These are phyloP conservation scores for Acanthamoeba royreba DNA, from an alignment of 208 protist species.

Conservation along the genomic window DNA sequence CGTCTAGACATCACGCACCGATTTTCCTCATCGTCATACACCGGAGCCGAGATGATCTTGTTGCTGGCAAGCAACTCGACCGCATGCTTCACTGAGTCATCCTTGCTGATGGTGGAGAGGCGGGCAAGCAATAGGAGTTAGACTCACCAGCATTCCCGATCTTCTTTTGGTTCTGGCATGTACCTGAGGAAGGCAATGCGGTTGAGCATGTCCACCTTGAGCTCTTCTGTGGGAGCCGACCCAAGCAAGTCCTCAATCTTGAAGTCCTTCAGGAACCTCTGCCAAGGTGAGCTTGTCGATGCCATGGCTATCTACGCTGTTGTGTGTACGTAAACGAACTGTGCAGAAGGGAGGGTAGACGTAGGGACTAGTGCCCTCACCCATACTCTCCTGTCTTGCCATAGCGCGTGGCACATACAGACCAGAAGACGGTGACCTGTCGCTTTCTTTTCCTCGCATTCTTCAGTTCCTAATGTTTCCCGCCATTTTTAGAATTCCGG, in stretches of 20 bases:
- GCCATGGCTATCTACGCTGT: too few species aligned
- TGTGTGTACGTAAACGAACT: too few species aligned
- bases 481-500: too few species aligned
- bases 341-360: too few species aligned
- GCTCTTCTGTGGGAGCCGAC: not conserved
- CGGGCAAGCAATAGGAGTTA: not conserved
- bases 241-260: slow-evolving; percentile 21
- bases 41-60: not conserved
- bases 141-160: too few species aligned
- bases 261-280: not conserved
- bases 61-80: not conserved
- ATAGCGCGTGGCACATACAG: too few species aligned
- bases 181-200: not conserved
- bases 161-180: not conserved
- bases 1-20: not conserved
- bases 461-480: too few species aligned
- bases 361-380: too few species aligned
- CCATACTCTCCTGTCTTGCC: too few species aligned
- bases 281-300: not conserved
- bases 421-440: too few species aligned
- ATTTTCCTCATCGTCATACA: slow-evolving; percentile 9
- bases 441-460: too few species aligned
- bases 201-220: slow-evolving; percentile 17
- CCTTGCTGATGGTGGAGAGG: not conserved
- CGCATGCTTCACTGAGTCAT: slow-evolving; percentile 14